Conservation (phyloP, 108 stramenopile species). For the Cyclotella atomus region DNA sequence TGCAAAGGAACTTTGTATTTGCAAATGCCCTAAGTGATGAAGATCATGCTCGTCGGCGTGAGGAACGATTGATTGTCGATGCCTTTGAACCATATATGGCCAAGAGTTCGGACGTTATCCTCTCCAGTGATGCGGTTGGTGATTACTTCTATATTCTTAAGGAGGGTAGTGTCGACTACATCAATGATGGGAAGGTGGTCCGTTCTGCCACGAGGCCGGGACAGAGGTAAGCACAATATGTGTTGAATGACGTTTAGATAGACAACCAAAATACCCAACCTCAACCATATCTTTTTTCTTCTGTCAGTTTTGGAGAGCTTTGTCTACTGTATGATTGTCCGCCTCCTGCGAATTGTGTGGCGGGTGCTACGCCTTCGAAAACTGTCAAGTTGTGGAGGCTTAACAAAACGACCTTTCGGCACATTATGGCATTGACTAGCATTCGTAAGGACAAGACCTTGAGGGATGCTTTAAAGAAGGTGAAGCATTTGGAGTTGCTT, state of each 20-base stretch:
- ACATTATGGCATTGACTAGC: conserved; percentile 67
- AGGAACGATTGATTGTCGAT: conserved; percentile 44
- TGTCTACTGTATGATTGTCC: conserved; percentile 80
- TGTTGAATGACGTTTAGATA: no score
- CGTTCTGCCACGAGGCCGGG: conserved; percentile 39
- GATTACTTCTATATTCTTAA: conserved; percentile 76
- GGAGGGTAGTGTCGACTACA: conserved; percentile 50
- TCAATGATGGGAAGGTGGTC: conserved; percentile 7
- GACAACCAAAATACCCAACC: no score
- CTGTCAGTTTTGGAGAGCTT: conserved; percentile 84
- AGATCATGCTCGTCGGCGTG: conserved; percentile 18
- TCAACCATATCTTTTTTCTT: no score
- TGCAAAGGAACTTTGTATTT: conserved; percentile 57
- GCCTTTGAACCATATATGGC: conserved; percentile 43
- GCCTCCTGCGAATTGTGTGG: conserved; percentile 67
- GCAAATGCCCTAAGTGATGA: conserved; percentile 46
- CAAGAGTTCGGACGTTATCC: conserved; percentile 7
- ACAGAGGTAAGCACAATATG: no score
- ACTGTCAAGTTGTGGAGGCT: conserved; percentile 62
- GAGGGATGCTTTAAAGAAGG: conserved; percentile 55
- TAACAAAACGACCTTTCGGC: conserved; percentile 77
- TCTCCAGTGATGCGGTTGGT: conserved; percentile 52
- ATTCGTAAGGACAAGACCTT: conserved; percentile 75
- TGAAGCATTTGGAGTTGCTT: conserved; percentile 60
- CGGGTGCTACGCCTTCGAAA: neutral